Evolutionary conservation across 495 filamentous ascomycete species (phyloP), one percentile per base, ranked within the genome.

Genomic region (Neurospora sp.): DNA sequence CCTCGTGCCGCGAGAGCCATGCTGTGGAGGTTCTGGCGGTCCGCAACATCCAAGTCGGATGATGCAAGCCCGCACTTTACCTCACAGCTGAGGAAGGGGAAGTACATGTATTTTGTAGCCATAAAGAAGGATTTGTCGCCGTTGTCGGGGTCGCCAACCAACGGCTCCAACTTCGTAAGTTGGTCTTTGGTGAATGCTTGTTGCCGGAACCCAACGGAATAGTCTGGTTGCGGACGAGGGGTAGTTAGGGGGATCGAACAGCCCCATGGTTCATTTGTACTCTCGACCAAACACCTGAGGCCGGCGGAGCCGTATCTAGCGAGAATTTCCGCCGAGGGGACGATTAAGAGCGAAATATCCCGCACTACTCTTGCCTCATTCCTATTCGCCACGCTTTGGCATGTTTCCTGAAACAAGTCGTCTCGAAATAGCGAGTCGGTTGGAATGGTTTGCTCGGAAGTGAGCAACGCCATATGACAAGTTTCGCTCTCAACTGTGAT

Each of bases 201-300:
- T 77, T 80, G 74, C 71, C 69, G 69, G 69, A 85, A 86, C 3
- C 82, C 83, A 8, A 84, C 75, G 10, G 82, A 77, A 73, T 75
- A 75, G 69, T 75, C 71, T 18, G 83, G 84, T 73, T 87, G 79
- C 48, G 81, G 83, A 48, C 78, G 40, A 41, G 14, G 76, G 69
- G 79, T 71, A 10, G 76, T 71, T 0, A 85, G 65, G 9, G 81
- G 75, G 59, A 82, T 79, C 16, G 76, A 79, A 69, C 76, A 81
- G 69, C 75, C 78, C 84, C 81, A 87, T 41, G 1, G 4, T 76
- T 85, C 81, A 73, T 85, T 84, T 41, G 82, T 76, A 71, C 81
- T 84, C 74, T 87, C 82, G 16, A 76, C 74, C n/a, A 86, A 72
- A 74, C 27, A 3, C 31, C 81, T 69, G n/a, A 84, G 80, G 76